Evolutionary conservation across 2,329 filamentous ascomycete genomes (phyloP).

Genomic region (Sordariomycetes sp.): DNA sequence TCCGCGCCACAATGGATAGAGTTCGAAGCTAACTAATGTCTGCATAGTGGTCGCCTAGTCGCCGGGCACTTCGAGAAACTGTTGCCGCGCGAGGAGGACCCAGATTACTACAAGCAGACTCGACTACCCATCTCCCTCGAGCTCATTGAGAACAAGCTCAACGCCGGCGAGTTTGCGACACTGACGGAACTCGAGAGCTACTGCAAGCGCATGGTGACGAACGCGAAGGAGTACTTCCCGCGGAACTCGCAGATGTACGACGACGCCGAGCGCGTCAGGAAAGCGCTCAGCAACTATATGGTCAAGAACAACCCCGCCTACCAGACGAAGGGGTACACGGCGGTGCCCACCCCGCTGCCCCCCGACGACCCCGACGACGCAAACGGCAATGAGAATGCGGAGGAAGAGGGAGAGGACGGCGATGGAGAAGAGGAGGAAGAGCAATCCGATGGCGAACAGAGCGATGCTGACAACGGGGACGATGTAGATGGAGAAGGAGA

Average conservation of each 20-base stretch:
- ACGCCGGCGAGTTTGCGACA: conserved; percentile 54
- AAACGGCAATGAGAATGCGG: conserved; percentile 18
- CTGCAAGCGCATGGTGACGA: conserved; percentile 78
- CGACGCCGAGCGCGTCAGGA: conserved; percentile 78
- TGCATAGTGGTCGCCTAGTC: conserved; percentile 57
- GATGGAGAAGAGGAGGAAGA: conserved; percentile 19
- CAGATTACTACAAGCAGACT: conserved; percentile 69
- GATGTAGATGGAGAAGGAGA: conserved; percentile 17
- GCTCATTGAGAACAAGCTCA: conserved; percentile 66
- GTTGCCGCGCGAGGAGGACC: conserved; percentile 50
- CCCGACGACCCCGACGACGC: conserved; percentile 25
- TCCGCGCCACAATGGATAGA: neutral
- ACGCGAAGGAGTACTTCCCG: conserved; percentile 76
- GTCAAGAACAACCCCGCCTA: conserved; percentile 79
- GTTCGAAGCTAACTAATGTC: conserved; percentile 9
- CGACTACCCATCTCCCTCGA: conserved; percentile 70
- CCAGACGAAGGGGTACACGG: conserved; percentile 53
- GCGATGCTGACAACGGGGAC: conserved; percentile 15
- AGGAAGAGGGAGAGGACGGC: conserved; percentile 16
- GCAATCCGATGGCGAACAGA: conserved; percentile 20
- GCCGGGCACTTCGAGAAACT: conserved; percentile 66
- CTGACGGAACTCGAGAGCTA: conserved; percentile 73
- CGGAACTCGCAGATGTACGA: conserved; percentile 63
- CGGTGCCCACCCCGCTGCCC: conserved; percentile 63
- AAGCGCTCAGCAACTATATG: conserved; percentile 82